phyloP scores from a whole-genome alignment of 345 rosid genomes.

The Excoecaria agallocha region DNA sequence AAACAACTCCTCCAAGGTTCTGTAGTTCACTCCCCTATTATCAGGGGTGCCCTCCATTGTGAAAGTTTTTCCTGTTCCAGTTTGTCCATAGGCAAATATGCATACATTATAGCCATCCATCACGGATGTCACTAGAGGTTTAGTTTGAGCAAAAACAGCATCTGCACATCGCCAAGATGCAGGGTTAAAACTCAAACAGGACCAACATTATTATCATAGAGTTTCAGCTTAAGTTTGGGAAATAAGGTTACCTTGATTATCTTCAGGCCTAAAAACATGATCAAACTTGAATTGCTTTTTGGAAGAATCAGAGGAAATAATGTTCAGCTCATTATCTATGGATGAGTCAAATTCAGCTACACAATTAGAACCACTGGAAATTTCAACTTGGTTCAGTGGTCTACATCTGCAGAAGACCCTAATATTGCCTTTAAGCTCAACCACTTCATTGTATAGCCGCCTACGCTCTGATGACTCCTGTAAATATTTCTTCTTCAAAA shows the following conservation, averaged over 20 bases:
- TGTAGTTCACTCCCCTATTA: slow-evolving; percentile 89
- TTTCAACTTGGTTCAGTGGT: slow-evolving; percentile 64
- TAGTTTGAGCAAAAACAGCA: slow-evolving; percentile 77
- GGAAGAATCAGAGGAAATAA: slow-evolving; percentile 71
- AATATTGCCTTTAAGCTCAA: slow-evolving; percentile 91
- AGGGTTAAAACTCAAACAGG: slow-evolving; percentile 2
- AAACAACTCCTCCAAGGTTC: slow-evolving; percentile 83
- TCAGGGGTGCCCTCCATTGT: slow-evolving; percentile 89
- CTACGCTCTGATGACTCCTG: slow-evolving; percentile 68
- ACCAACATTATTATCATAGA: slow-evolving; percentile 4
- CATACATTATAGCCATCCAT: slow-evolving; percentile 94
- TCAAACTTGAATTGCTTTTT: slow-evolving; percentile 89
- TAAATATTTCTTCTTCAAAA: slow-evolving; percentile 64
- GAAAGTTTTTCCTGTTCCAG: slow-evolving; percentile 98
- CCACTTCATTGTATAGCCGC: slow-evolving; percentile 79
- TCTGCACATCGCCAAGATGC: slow-evolving; percentile 61
- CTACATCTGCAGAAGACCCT: slow-evolving; percentile 98
- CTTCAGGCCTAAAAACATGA: slow-evolving; percentile 78
- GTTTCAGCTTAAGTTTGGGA: slow-evolving; percentile 2
- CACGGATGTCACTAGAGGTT: slow-evolving; percentile 78
- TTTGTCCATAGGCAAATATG: slow-evolving; percentile 96
- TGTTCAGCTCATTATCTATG: slow-evolving; percentile 70
- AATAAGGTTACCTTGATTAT: slow-evolving; percentile 62
- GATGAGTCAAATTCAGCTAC: slow-evolving; percentile 71
- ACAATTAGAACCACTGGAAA: slow-evolving; percentile 48